Evolutionary conservation across 441 rosid genomes (phyloP), one percentile per base, ranked within the genome.

Genomic region (Croton laevigatus): DNA sequence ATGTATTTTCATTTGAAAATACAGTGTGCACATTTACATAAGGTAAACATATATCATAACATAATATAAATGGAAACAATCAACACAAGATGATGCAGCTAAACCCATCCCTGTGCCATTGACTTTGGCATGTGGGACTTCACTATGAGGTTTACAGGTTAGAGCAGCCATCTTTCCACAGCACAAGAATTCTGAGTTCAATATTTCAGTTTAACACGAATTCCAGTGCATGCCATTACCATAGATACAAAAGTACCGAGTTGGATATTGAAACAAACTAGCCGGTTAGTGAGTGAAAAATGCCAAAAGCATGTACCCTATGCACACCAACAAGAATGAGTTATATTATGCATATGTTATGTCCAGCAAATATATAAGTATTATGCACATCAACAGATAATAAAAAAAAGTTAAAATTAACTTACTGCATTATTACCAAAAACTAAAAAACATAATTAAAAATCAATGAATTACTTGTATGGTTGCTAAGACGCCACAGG

Each of bases 401-500:
- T 7, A 73, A 7, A 65, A 22, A 12, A 9, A 51, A 7, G 59
- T 23, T 23, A 17, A 71, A 62, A 63, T 49, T 73, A 59, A 68
- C 40, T 49, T 5, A 36, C 38, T 69, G 49, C 63, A 53, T 62
- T 46, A 62, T 61, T 34, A 73, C 34, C 57, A 70, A 71, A 17
- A 72, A 60, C n/a, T 52, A 63, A 62, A 68, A 70, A 71, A 68
- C 62, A 66, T 46, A 70, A 63, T 62, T 66, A 78, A 70, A 84
- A 78, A 63, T 63, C 54, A 73, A 65, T 77, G 65, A 70, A 74
- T 85, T 91, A 92, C 99, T 84, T 95, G 99, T 69, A 95, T 71
- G 68, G 99, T 85, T 65, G 99, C 99, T 83, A 95, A 88, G 80
- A 95, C 99, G 73, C 99, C 98, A 68, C 99, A 95, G 66, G 99